These are phyloP conservation scores for Ceratobasidium sp. DNA, from an alignment of 1,284 basidiomycete species.

Conservation along the genomic window DNA sequence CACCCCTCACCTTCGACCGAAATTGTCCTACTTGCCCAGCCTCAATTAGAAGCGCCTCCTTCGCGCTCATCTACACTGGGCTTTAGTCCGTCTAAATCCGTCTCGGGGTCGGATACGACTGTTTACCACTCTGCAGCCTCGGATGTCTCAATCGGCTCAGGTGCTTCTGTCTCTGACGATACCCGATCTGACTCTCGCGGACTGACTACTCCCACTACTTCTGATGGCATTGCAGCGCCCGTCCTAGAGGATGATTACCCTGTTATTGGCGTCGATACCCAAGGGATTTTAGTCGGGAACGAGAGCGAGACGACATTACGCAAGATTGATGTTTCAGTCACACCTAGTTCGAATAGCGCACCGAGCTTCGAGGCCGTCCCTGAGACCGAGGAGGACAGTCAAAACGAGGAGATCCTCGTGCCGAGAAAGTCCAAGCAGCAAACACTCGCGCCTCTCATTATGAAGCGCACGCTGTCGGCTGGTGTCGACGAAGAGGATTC, in stretches of 20 bases:
- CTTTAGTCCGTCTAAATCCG: slow-evolving; percentile 41
- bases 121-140: slow-evolving; percentile 64
- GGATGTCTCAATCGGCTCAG: slow-evolving; percentile 50
- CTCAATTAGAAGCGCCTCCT: slow-evolving; percentile 37
- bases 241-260: slow-evolving; percentile 26
- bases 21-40: slow-evolving; percentile 48
- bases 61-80: slow-evolving; percentile 48
- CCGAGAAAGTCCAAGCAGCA: slow-evolving; percentile 12
- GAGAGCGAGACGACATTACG: slow-evolving; percentile 33
- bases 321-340: slow-evolving; percentile 9
- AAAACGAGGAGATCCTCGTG: slow-evolving; percentile 35
- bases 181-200: slow-evolving; percentile 32
- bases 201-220: slow-evolving; percentile 63
- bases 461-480: not conserved
- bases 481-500: slow-evolving; percentile 22
- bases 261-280: not conserved
- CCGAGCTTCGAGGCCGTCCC: slow-evolving; percentile 10
- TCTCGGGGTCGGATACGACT: slow-evolving; percentile 54
- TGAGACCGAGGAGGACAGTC: slow-evolving; percentile 36
- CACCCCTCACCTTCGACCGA: slow-evolving; percentile 47
- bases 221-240: slow-evolving; percentile 53
- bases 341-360: not conserved
- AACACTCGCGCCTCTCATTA: not conserved
- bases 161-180: slow-evolving; percentile 38
- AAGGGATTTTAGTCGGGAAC: slow-evolving; percentile 6